A percentile compares a stretch with the other conserved stretches of the same genome.
These are phyloP conservation scores for Capronia americana DNA, from an alignment of 2,329 filamentous ascomycete genomes.

Conservation along the genomic window DNA sequence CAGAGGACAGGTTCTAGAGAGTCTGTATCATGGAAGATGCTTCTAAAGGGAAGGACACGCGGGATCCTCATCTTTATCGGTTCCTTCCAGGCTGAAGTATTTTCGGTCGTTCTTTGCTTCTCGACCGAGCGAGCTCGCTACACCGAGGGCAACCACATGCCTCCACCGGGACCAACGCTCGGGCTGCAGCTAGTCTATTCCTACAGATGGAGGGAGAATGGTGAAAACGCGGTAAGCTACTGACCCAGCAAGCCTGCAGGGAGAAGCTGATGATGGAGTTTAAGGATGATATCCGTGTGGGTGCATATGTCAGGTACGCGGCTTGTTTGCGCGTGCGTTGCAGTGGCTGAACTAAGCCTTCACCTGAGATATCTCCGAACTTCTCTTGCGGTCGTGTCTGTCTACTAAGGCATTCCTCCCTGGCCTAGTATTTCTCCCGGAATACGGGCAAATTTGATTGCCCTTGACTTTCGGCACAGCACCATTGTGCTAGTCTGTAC, in stretches of 20 bases:
- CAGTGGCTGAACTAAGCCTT: not conserved
- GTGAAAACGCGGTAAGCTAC: not conserved
- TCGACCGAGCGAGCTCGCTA: constrained; percentile 6
- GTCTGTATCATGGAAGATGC: not conserved
- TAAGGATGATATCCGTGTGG: not conserved
- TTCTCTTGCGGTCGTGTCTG: not conserved
- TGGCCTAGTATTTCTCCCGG: not conserved
- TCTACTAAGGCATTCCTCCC: not conserved
- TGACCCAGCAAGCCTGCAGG: not conserved
- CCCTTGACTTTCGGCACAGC: not conserved
- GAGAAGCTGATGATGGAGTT: not conserved
- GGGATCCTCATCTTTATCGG: not conserved
- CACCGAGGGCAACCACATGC: constrained; percentile 1
- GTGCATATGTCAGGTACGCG: not conserved
- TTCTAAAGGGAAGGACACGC: not conserved
- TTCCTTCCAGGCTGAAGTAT: not conserved
- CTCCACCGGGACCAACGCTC: not conserved
- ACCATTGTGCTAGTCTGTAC: not conserved
- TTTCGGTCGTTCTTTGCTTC: not conserved
- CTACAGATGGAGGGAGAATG: not conserved
- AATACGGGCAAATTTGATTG: not conserved
- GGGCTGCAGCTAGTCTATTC: constrained; percentile 1
- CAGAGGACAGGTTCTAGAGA: not conserved
- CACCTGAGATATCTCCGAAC: not conserved
- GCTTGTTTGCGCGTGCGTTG: not conserved